Evolutionary conservation across 805 yeast genomes (phyloP), one percentile per base, ranked within the genome.

Genomic region (Ogataea sp.): DNA sequence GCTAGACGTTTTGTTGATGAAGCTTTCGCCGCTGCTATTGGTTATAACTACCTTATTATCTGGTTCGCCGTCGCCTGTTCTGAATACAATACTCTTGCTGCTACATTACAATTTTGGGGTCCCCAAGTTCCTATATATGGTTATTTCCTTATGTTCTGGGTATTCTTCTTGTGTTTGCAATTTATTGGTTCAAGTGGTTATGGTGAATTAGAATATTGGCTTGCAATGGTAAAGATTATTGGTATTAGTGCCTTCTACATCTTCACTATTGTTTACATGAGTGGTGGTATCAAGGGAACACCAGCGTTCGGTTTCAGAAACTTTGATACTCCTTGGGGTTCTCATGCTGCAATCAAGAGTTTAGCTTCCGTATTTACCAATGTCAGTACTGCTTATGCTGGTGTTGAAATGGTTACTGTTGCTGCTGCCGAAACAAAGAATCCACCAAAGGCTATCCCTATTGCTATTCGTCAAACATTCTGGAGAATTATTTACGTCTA

Each of bases 301-400:
- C 61, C 72, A 40, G 59, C 61, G 2, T 46, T 59, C 35, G 78
- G 78, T 1, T 73, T 73, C 56, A 71, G 69, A 45, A 71, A 75
- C 34, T 67, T 77, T 36, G 82, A 74, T 1, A 66, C 64, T 41
- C 72, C 74, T 4, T 76, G 75, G 49, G 77, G 73, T 5, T 74
- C 67, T 51, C 74, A 78, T 31, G 71, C 77, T 20, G 74, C 79
- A 2, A 20, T 36, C 26, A 36, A 30, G 11, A 70, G 75, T 35
- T 65, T 78, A 34, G 82, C 75, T 1, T 66, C 65, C 40, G 73
- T 74, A 5, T 76, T 76, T 49, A 77, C 74, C 4, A 74, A 67
- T 51, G 75, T 78, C 33, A 71, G 78, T 23, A 73, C 79, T 3
- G 75, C 75, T 46, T 75, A 74, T 45, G 65, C 75, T 13, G 80